These are phyloP conservation scores for Taphrina confusa DNA, from an alignment of 1,139 yeast genomes.

Conservation along the genomic window DNA sequence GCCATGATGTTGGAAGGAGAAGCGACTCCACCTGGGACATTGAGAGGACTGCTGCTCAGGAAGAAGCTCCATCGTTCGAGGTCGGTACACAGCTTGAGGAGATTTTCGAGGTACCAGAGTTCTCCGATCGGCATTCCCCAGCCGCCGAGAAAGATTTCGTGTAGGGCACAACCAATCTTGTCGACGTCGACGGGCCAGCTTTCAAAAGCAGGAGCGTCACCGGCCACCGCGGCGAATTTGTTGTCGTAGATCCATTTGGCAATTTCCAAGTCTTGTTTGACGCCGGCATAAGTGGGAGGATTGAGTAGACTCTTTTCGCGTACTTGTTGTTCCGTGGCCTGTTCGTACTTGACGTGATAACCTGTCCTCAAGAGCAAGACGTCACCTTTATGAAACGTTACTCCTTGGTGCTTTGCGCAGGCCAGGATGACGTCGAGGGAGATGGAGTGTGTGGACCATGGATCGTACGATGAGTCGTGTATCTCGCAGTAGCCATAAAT, in stretches of 20 bases:
- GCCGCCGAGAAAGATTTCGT: conserved; percentile 42
- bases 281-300: conserved; percentile 42
- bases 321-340: conserved; percentile 39
- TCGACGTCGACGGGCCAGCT: conserved; percentile 40
- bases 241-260: conserved; percentile 43
- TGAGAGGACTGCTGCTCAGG: conserved; percentile 44
- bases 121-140: conserved; percentile 46
- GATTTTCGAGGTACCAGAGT: conserved; percentile 43
- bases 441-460: conserved; percentile 42
- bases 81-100: conserved; percentile 42
- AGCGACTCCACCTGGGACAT: conserved; percentile 45
- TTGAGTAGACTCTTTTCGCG: conserved; percentile 36
- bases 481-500: conserved; percentile 44
- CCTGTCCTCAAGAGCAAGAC: conserved; percentile 45
- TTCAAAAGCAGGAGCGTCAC: conserved; percentile 44
- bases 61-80: conserved; percentile 43
- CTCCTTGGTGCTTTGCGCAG: conserved; percentile 41
- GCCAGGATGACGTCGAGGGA: conserved; percentile 41
- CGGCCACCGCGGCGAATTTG: conserved; percentile 44
- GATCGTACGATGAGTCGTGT: conserved; percentile 42
- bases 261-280: conserved; percentile 42
- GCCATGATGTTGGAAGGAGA: conserved; percentile 43
- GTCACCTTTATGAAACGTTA: conserved; percentile 43
- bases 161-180: conserved; percentile 36
- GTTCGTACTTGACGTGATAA: conserved; percentile 43